Conservation (phyloP, 495 filamentous ascomycete species). For the Penicillium nucicola region DNA sequence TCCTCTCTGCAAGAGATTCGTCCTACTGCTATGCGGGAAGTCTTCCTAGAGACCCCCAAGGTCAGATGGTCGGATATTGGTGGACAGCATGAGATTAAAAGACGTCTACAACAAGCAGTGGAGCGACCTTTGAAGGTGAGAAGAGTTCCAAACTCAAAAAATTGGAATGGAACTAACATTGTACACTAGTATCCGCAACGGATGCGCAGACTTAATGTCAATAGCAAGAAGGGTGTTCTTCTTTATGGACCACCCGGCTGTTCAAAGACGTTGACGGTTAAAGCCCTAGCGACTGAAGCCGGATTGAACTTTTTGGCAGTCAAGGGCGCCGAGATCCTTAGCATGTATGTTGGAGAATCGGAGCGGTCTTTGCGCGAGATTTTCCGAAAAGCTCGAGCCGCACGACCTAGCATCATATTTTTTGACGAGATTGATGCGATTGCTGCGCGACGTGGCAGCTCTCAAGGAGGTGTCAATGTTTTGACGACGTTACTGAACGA, state of each 20-base stretch:
- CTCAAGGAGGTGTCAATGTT: slow-evolving; percentile 66
- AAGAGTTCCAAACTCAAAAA: background rate
- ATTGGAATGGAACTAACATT: slow-evolving; percentile 4
- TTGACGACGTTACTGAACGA: slow-evolving; percentile 91
- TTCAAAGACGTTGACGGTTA: slow-evolving; percentile 91
- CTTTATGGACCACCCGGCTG: slow-evolving; percentile 95
- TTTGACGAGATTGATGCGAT: slow-evolving; percentile 98
- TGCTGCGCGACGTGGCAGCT: slow-evolving; percentile 63
- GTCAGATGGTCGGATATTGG: slow-evolving; percentile 89
- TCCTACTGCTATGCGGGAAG: slow-evolving; percentile 86
- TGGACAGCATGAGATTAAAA: slow-evolving; percentile 79
- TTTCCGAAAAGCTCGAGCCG: slow-evolving; percentile 82
- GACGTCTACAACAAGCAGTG: slow-evolving; percentile 59
- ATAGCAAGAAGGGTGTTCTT: slow-evolving; percentile 77
- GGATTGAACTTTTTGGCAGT: slow-evolving; percentile 94
- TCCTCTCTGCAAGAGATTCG: slow-evolving; percentile 55
- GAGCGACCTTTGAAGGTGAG: slow-evolving; percentile 64
- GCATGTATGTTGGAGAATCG: slow-evolving; percentile 97
- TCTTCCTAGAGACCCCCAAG: slow-evolving; percentile 83
- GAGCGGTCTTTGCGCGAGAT: slow-evolving; percentile 85
- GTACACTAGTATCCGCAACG: slow-evolving; percentile 52
- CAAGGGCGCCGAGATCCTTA: slow-evolving; percentile 92
- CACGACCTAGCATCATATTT: slow-evolving; percentile 91
- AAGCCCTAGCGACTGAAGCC: slow-evolving; percentile 87
- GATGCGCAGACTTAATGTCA: slow-evolving; percentile 56